Base-by-base conservation (phyloP, 2,329 filamentous ascomycete genomes). In the Aspergillus pseudotamarii region DNA sequence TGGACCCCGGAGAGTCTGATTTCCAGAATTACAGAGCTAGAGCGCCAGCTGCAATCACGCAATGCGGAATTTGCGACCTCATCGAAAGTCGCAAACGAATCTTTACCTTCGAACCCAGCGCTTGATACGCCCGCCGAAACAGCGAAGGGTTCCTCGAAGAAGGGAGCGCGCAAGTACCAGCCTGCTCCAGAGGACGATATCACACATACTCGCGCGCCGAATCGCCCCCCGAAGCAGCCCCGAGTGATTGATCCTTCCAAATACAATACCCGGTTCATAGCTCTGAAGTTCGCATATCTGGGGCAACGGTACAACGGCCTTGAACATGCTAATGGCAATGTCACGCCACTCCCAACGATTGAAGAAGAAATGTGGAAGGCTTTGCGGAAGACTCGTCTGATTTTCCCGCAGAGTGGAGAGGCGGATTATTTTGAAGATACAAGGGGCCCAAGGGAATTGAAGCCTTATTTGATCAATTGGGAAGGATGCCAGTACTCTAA, bases 311-410 rank as follows among this genome's bases (percentile, higher is more conserved):
- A 98, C 78, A 94, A 95, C 78, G 95, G 95, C 1, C 96, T 93
- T 76, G 95, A 99, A 81, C 92, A 94, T 78, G 90, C 94, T 73
- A 85, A 86, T 64, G 88, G 88, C 68, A 90, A 91, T 64, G 80
- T 77, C 1, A 90, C 88, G 6, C 87, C 87, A 4, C 77, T 92
- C 66, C 89, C 94, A 6, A 94, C 93, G 0, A 91, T 99, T 66
- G 95, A 99, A 78, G 93, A 97, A 79, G 91, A 94, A 78, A 76
- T 99, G 56, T 99, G 93, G 92, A 94, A 94, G 79, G 95, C 94
- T 0, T 81, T 99, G 68, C 88, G 89, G 61, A 94, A 91, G 78
- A 88, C 91, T 6, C 87, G 91, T 59, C 83, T 99, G 65, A 96
- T 99, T 63, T 90, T 91, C 65, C 91, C 93, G 19, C 81, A 85